A percentile compares a stretch with the other conserved stretches of the same genome.
These are phyloP conservation scores for Heterobasidion irregulare DNA, from an alignment of 1,284 basidiomycete genomes.

Conservation along the genomic window DNA sequence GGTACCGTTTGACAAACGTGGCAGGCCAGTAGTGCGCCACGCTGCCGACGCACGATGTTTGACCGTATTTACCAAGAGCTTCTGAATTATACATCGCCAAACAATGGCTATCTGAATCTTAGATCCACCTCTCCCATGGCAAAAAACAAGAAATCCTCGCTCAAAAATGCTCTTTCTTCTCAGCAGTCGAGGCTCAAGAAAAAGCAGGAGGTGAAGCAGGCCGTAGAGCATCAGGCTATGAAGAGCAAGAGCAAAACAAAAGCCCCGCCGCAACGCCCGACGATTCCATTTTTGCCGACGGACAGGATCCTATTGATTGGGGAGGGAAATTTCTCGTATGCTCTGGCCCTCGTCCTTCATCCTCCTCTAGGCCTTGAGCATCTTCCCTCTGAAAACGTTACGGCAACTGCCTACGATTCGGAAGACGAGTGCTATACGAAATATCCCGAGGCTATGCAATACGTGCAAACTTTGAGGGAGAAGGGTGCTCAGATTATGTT, in stretches of 20 bases:
- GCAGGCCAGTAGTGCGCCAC: constrained; percentile 11
- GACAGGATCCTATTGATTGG: constrained; percentile 86
- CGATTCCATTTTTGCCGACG: constrained; percentile 65
- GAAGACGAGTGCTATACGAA: constrained; percentile 75
- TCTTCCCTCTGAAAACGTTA: constrained; percentile 62
- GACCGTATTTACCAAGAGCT: constrained; percentile 22
- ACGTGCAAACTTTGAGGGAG: constrained; percentile 47
- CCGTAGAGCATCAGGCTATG: constrained; percentile 37
- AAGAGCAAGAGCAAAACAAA: constrained; percentile 24
- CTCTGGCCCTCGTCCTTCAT: constrained; percentile 61
- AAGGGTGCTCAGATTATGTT: constrained; percentile 74
- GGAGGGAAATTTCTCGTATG: constrained; percentile 96
- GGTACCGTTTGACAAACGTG: constrained; percentile 15
- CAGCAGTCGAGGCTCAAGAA: constrained; percentile 61
- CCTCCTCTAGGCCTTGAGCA: constrained; percentile 40
- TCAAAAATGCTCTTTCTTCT: constrained; percentile 58
- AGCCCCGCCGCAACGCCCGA: constrained; percentile 23
- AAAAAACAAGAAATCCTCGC: constrained; percentile 38
- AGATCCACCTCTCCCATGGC: constrained; percentile 25
- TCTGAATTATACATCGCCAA: constrained; percentile 27
- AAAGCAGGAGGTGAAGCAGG: constrained; percentile 39
- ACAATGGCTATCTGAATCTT: constrained; percentile 5
- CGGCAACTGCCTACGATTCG: constrained; percentile 85
- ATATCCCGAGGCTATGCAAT: constrained; percentile 72
- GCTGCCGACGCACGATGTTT: constrained; percentile 4